Base-by-base conservation (phyloP, 495 filamentous ascomycete genomes). In the Hypoxylon fuscum region DNA sequence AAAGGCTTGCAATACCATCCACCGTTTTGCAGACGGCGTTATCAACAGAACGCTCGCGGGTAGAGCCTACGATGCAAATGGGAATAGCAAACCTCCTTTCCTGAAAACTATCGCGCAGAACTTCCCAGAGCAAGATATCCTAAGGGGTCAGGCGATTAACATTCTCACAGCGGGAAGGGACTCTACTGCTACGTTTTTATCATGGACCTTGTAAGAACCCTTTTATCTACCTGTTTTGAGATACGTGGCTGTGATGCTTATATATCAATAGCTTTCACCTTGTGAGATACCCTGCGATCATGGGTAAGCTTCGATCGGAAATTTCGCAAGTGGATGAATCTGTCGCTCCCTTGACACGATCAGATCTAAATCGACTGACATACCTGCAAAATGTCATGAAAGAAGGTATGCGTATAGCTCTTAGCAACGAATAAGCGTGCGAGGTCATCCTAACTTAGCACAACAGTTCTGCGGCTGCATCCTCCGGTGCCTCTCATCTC, bases 401-500 rank as follows among this genome's bases (percentile, higher is more conserved):
- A 47, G 63, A 66, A 46, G 63, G 56, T 61, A 38, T 27, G 43
- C 6, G 14, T 11, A 27, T 27, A 27, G 8, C 27, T 2, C n/a
- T 15, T 31, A 12, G 4, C 6, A 38, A 86, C 90, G 12, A 35
- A 10, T 2, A 10, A 5, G 11, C 12, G 7, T 38, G 35, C 12
- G 5, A 15, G 12, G n/a, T 11, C 3, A 5, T 68, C 90, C 88
- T 12, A 80, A 82, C 1, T 80, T 91, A 1, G 88, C 88, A 1
- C 70, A 71, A 9, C 20, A 92, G 70, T 74, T 5, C 44, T 82
- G 1, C 80, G 87, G 6, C 76, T 90, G 5, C 83, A 82, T 69
- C 86, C 87, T 0, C 66, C 81, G 1, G 79, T 88, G 0, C 81
- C 85, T 0, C 60, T 81, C 38, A 89, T 88, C 59, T 69, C 66